Conservation (phyloP, 345 rosid species). For the Nephelium lappaceum region DNA sequence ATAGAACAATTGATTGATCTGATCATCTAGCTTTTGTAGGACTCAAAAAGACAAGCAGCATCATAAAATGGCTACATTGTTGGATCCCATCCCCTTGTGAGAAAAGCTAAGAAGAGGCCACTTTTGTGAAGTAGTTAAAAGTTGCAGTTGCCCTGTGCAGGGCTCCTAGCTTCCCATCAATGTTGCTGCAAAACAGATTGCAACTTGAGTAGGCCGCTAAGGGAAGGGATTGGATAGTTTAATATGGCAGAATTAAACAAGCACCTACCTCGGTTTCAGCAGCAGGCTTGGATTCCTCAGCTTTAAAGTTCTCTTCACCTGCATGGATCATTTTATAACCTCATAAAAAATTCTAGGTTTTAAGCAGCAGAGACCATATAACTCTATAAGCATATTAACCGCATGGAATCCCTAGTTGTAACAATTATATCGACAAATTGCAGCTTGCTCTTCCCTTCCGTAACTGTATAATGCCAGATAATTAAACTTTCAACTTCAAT, state of each 20-base stretch:
- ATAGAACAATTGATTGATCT: slow-evolving; percentile 25
- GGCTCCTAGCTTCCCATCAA: slow-evolving; percentile 28
- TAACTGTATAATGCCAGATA: not conserved
- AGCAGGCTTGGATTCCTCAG: slow-evolving; percentile 68
- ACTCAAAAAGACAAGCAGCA: slow-evolving; percentile 23
- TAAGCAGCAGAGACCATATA: too few relatives aligned
- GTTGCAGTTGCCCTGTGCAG: slow-evolving; percentile 18
- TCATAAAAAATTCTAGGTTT: not conserved
- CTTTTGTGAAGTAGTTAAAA: slow-evolving; percentile 21
- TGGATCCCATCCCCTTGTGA: slow-evolving; percentile 29
- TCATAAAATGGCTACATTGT: slow-evolving; percentile 25
- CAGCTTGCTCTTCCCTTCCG: not conserved
- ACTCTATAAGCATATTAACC: not conserved
- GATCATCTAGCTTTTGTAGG: slow-evolving; percentile 24
- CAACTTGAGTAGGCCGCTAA: not conserved
- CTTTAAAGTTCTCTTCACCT: slow-evolving; percentile 83
- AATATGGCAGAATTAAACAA: not conserved
- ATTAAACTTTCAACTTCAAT: not conserved
- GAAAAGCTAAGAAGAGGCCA: slow-evolving; percentile 29
- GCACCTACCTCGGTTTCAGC: slow-evolving; percentile 63
- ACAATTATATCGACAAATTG: not conserved
- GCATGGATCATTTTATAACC: slow-evolving; percentile 14
- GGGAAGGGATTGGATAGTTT: not conserved
- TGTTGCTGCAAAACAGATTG: slow-evolving; percentile 29
- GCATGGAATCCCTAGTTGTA: not conserved